Evolutionary conservation across 148 eudicot genomes (phyloP), one percentile per base, ranked within the genome.

Genomic region (Spergularia marina): DNA sequence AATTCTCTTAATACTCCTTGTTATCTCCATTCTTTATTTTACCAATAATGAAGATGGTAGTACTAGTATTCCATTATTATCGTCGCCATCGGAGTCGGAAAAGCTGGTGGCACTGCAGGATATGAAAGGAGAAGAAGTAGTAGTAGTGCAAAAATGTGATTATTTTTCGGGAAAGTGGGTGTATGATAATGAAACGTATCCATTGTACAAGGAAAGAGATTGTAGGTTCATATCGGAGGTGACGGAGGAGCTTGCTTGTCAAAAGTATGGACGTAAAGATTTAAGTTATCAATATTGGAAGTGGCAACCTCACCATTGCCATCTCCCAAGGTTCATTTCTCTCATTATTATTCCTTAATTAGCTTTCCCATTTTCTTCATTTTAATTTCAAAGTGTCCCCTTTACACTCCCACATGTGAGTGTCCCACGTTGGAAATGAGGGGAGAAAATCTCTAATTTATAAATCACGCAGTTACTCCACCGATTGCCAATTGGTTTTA

Each of bases 91-190:
- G 23, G 16, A 65, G 20, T 12, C 52, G n/a, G n/a, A 52, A 7
- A 23, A 52, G 20, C 4, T 6, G 10, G 72, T 53, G 58, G 7
- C 25, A 64, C 2, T 36, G 64, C 17, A 20, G n/a, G 52, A 0
- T 53, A 23, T 23, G 25, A 67, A 54, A 55, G 70, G 68, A 53
- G 23, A 39, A 34, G 17, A 34, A 44, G n/a, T 65, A 52, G 23
- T 65, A 52, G 23, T 18, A 8, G 36, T 74, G 71, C 54, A 30
- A 30, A 30, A 54, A 10, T 91, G 98, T 73, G 81, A 93, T 74
- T 83, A 89, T 77, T 93, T 87, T 81, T 78, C 83, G 1, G 98
- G 98, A 7, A 91, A 76, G 77, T 93, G 98, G 98, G 94, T 93
- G 70, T 87, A n/a, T 72, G 97, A 91, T 75, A 86, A 91, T 73